Percentiles rank a stretch among this genome's conserved stretches.
Evolutionary conservation across 139 green algal genomes (phyloP).

Genomic region (Chlamydomonas applanata): DNA sequence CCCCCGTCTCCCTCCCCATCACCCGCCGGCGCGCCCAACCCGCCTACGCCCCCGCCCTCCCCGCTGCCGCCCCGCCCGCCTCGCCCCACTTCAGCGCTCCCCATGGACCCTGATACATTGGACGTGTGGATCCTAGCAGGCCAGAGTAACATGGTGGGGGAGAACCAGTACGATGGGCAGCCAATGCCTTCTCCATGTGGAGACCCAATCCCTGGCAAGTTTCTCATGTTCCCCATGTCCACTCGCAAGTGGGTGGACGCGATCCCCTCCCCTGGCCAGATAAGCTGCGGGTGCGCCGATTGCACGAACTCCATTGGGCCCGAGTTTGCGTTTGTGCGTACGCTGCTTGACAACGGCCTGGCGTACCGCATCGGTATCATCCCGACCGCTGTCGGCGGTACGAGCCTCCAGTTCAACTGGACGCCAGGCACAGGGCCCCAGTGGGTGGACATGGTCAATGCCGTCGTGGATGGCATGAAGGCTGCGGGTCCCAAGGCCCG

Average conservation of each 20-base stretch:
- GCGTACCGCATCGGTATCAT: not conserved
- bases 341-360: not conserved
- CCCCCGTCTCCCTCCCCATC: no score
- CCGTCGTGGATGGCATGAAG: not conserved
- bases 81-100: no score
- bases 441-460: conserved; percentile 1
- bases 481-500: not conserved
- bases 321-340: not conserved
- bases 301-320: not conserved
- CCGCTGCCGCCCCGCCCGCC: no score
- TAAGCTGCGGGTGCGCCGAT: not conserved
- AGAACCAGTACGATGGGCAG: no score
- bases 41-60: no score
- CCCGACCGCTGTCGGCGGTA: conserved; percentile 4
- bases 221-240: conserved; percentile 9
- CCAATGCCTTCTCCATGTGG: no score
- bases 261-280: not conserved
- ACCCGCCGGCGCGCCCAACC: no score
- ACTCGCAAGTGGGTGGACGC: conserved; percentile 1
- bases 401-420: not conserved
- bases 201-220: not conserved
- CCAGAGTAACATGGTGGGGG: no score
- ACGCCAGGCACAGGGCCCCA: not conserved
- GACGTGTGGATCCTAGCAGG: no score
- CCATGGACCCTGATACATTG: no score